phyloP scores from a whole-genome alignment of 2,329 filamentous ascomycete species.

The Talaromyces islandicus region DNA sequence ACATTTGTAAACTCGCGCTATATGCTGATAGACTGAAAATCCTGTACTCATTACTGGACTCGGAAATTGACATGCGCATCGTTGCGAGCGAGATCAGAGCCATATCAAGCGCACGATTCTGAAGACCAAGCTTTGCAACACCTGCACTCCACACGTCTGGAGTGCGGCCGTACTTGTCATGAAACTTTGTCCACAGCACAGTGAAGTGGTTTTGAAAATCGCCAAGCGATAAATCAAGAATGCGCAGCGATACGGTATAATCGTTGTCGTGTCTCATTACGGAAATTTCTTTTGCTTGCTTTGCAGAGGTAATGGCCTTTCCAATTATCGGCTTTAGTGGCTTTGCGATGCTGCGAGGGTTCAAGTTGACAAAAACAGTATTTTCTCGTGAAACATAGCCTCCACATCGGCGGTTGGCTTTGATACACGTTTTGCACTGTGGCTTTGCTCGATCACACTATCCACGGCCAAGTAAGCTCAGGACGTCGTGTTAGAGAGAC shows the following conservation, averaged over 20 bases:
- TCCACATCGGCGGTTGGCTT: constrained; percentile 3
- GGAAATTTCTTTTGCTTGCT: not conserved
- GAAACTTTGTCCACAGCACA: constrained; percentile 3
- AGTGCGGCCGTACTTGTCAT: constrained; percentile 5
- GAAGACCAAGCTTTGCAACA: not conserved
- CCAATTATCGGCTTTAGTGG: constrained; percentile 5
- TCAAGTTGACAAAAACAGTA: constrained; percentile 7
- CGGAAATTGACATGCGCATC: constrained; percentile 6
- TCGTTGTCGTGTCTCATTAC: not conserved
- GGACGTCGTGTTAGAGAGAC: not conserved
- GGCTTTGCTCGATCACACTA: constrained; percentile 6
- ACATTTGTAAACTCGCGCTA: constrained; percentile 3
- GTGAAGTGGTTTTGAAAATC: constrained; percentile 8
- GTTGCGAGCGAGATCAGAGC: constrained; percentile 7
- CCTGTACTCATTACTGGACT: not conserved
- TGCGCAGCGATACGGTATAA: not conserved
- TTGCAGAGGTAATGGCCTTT: not conserved
- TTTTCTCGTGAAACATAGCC: constrained; percentile 2
- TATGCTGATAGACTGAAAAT: constrained; percentile 9
- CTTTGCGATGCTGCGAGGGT: constrained; percentile 1
- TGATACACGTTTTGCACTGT: constrained; percentile 1
- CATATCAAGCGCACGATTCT: constrained; percentile 6
- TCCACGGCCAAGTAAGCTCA: not conserved
- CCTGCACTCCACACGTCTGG: constrained; percentile 1
- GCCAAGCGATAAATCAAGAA: constrained; percentile 2